A percentile compares a stretch with the other conserved stretches of the same genome.
phyloP scores from a whole-genome alignment of 805 yeast genomes.

The Teunomyces barrocoloradensis region DNA sequence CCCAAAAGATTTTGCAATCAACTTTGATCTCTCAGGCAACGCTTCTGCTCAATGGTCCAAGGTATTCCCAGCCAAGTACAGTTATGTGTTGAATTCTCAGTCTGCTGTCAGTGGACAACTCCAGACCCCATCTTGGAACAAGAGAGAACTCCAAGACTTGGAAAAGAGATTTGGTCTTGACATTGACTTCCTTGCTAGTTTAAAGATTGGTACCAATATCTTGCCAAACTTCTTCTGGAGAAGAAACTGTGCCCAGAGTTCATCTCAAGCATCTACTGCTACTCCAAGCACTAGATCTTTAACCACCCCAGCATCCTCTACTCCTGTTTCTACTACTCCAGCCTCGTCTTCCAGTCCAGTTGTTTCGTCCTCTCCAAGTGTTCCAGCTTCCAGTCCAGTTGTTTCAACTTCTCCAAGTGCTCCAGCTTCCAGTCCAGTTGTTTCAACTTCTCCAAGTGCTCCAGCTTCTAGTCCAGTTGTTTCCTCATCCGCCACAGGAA shows the following conservation, averaged over 20 bases:
- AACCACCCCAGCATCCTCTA: background rate
- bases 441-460: constrained; percentile 1
- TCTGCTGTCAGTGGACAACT: background rate
- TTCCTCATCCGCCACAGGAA: background rate
- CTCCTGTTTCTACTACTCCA: background rate
- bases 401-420: constrained; percentile 4
- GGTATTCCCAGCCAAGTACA: constrained; percentile 8
- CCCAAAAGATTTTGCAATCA: constrained; percentile 15
- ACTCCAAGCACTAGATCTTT: background rate
- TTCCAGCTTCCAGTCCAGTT: background rate
- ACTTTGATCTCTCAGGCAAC: constrained; percentile 11
- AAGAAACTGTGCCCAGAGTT: constrained; percentile 5
- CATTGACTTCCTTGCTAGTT: constrained; percentile 5
- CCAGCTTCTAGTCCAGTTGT: background rate
- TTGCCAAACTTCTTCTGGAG: constrained; percentile 19
- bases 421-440: background rate
- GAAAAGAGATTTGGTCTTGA: constrained; percentile 7
- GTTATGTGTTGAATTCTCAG: background rate
- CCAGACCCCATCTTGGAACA: constrained; percentile 3
- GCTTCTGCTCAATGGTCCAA: constrained; percentile 1
- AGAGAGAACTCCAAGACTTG: constrained; percentile 7
- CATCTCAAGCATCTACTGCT: constrained; percentile 1
- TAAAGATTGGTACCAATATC: constrained; percentile 9
- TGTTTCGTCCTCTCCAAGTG: background rate
- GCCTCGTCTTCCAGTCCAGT: background rate